Evolutionary conservation across 345 rosid species (phyloP).

Genomic region (Psidium friedrichsthalianum): DNA sequence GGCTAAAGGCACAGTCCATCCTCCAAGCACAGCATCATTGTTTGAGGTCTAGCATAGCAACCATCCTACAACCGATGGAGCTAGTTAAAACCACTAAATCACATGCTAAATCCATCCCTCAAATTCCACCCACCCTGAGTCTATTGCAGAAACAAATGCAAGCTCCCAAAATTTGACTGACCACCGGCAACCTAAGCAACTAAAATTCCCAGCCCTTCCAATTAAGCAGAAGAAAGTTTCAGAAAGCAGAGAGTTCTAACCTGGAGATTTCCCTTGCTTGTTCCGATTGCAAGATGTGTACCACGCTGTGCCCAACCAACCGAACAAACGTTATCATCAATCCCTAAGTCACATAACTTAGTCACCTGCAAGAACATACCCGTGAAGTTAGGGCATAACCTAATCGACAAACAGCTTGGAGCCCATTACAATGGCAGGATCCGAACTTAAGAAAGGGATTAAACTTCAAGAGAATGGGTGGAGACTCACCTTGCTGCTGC

Average conservation of each 20-base stretch:
- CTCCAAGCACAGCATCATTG: not conserved
- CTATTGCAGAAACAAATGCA: not conserved
- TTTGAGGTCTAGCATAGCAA: not conserved
- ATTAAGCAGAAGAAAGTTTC: not conserved
- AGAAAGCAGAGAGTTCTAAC: constrained; percentile 18
- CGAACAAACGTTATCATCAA: constrained; percentile 82
- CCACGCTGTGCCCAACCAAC: constrained; percentile 94
- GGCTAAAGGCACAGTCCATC: not conserved
- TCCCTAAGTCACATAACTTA: constrained; percentile 86
- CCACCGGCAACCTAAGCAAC: not conserved
- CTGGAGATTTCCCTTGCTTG: constrained; percentile 79
- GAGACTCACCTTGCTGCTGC: constrained; percentile 76
- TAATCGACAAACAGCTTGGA: not conserved
- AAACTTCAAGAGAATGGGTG: not conserved
- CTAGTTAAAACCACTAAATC: not conserved
- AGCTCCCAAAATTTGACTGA: not conserved
- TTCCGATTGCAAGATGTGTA: constrained; percentile 86
- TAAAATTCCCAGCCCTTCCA: not conserved
- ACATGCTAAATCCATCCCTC: not conserved
- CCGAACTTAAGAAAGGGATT: not conserved
- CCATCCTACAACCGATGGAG: not conserved
- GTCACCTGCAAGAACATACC: constrained; percentile 50
- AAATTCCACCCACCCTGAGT: not conserved
- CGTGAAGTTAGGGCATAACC: not conserved
- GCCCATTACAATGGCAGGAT: not conserved